A percentile compares a stretch with the other conserved stretches of the same genome.
phyloP scores from a whole-genome alignment of 495 filamentous ascomycete genomes.

The Geoglossum glabrum region DNA sequence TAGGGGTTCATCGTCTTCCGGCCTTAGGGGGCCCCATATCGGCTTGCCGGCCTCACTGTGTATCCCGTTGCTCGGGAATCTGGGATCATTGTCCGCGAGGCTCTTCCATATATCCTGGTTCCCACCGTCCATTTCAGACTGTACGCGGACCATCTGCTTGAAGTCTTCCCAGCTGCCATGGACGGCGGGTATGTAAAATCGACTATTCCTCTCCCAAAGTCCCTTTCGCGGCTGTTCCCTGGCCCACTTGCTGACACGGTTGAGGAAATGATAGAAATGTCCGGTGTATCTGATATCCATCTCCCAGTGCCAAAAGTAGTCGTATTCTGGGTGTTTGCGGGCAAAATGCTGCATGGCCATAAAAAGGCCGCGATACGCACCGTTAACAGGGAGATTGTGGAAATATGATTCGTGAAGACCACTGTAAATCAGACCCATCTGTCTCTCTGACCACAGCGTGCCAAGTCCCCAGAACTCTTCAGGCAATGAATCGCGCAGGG shows the following conservation, averaged over 20 bases:
- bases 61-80: slow-evolving; percentile 17
- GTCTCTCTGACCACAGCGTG: slow-evolving; percentile 76
- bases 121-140: slow-evolving; percentile 44
- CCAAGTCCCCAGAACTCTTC: slow-evolving; percentile 75
- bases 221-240: slow-evolving; percentile 70
- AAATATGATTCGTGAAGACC: slow-evolving; percentile 54
- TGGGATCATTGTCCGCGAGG: neutral
- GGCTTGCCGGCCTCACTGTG: slow-evolving; percentile 41
- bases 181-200: slow-evolving; percentile 77
- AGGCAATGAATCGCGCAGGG: slow-evolving; percentile 54
- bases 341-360: slow-evolving; percentile 93
- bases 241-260: slow-evolving; percentile 53
- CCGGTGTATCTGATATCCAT: slow-evolving; percentile 93
- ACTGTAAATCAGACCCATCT: slow-evolving; percentile 78
- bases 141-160: slow-evolving; percentile 74
- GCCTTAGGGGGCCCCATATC: slow-evolving; percentile 71
- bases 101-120: neutral
- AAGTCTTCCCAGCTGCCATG: slow-evolving; percentile 91
- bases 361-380: slow-evolving; percentile 74
- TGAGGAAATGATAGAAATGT: slow-evolving; percentile 85
- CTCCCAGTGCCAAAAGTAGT: slow-evolving; percentile 97
- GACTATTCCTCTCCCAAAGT: slow-evolving; percentile 79
- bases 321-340: slow-evolving; percentile 76
- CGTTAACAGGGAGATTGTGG: slow-evolving; percentile 62
- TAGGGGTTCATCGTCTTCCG: slow-evolving; percentile 43